Evolutionary conservation across 2,329 filamentous ascomycete species (phyloP), one percentile per base, ranked within the genome.

Genomic region (Fusarium bactridioides): DNA sequence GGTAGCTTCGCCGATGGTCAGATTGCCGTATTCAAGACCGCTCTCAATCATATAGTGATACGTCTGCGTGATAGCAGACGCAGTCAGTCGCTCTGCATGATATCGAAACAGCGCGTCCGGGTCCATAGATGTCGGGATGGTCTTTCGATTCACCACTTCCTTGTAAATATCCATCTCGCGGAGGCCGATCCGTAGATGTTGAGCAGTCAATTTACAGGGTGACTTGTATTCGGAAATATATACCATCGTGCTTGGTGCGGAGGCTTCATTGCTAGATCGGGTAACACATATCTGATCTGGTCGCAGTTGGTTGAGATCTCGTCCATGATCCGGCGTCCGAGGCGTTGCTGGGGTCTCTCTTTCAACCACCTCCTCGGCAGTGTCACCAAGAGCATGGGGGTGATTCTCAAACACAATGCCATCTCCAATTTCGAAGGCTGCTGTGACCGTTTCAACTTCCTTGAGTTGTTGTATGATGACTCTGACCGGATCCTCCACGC

Each of bases 31-130:
- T 61, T 84, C 80, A 11, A 86, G 77, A 1, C 86, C 83, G 19
- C 76, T 77, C 55, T 83, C 73, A 16, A 88, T 81, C 81, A 88
- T 88, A 74, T 87, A 86, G 40, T 84, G 80, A 71, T 84, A 88
- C 2, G 81, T 83, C 75, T 88, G 82, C 9, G 83, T 84, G 41
- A 88, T 75, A 18, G 85, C 81, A 29, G 84, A 81, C 13, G 81
- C 79, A 0, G 82, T 77, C 10, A 84, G 78, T 65, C 74, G 80
- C 58, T 82, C 80, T 23, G 80, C 80, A 38, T 80, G 68, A 48
- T 84, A 80, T 43, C 78, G 65, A 48, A 82, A 81, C 10, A 68
- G 78, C 19, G 79, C 80, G 9, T 79, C 79, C 37, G 68, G 75
- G 64, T 80, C 68, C 2, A 50, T 50, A 3, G 55, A 64, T 21